Conservation (phyloP, 1,284 basidiomycete genomes). For the Pascua guehoae region DNA sequence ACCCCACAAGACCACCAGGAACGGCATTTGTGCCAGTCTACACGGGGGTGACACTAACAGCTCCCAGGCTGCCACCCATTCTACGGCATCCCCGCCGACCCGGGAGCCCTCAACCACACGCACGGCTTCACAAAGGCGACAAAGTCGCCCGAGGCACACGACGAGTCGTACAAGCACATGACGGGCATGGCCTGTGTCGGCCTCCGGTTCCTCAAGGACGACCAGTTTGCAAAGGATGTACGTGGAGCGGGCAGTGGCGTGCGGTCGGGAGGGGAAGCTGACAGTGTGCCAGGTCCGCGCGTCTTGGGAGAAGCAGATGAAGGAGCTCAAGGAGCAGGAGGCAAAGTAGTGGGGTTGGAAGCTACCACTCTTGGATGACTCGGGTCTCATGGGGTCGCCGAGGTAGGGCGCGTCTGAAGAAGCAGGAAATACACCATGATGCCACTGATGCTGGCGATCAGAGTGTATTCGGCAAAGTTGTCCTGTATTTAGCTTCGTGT, state of each 20-base stretch:
- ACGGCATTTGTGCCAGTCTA: no score
- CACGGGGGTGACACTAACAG: conserved; percentile 6
- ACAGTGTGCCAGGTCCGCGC: not conserved
- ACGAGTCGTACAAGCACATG: conserved; percentile 33
- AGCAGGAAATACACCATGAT: no score
- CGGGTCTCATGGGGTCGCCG: no score
- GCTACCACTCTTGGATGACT: no score
- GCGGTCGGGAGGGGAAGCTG: conserved; percentile 11
- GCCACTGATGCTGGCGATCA: no score
- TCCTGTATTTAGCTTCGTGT: no score
- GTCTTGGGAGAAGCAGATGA: conserved; percentile 24
- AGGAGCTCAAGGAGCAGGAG: conserved; percentile 6
- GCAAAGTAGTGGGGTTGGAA: not conserved
- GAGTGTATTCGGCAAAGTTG: no score
- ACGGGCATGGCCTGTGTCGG: conserved; percentile 40
- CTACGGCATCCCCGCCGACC: conserved; percentile 16
- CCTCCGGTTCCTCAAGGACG: conserved; percentile 40
- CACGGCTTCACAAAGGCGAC: conserved; percentile 21
- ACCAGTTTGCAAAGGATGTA: conserved; percentile 31
- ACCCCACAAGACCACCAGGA: no score
- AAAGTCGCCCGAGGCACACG: conserved; percentile 22
- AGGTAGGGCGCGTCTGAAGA: no score
- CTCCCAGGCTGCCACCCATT: conserved; percentile 24
- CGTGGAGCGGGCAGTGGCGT: not conserved
- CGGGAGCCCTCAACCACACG: conserved; percentile 29